Percentiles rank a stretch among this genome's conserved stretches.
These are phyloP conservation scores for Penicillium salamii DNA, from an alignment of 495 filamentous ascomycete species.

Conservation along the genomic window DNA sequence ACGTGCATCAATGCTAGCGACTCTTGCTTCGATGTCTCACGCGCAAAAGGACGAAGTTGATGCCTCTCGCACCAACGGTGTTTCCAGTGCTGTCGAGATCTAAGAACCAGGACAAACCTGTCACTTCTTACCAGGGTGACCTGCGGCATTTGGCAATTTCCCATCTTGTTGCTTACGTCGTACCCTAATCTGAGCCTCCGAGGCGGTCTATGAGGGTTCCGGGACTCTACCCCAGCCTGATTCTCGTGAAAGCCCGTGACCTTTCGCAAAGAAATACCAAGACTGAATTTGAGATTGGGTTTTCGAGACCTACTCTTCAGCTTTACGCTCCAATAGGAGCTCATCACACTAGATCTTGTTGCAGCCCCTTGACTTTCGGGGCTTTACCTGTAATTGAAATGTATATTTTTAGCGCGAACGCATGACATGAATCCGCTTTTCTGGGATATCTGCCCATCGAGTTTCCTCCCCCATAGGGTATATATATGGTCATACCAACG, in stretches of 20 bases:
- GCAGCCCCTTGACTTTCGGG: background rate
- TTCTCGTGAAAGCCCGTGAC: too few relatives aligned
- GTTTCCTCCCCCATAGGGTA: background rate
- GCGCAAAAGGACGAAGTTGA: conserved; percentile 21
- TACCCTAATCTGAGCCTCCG: too few relatives aligned
- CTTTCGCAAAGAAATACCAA: too few relatives aligned
- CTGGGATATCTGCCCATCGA: background rate
- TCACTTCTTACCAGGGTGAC: background rate
- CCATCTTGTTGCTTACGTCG: too few relatives aligned
- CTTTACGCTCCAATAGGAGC: background rate
- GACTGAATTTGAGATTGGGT: too few relatives aligned
- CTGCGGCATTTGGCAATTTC: too few relatives aligned
- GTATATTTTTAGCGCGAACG: conserved; percentile 23
- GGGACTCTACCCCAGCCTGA: too few relatives aligned
- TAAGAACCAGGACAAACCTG: conserved; percentile 15
- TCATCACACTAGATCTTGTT: background rate
- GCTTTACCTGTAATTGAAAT: conserved; percentile 6
- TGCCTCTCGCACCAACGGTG: conserved; percentile 21
- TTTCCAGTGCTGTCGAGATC: conserved; percentile 40
- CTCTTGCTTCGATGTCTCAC: conserved; percentile 60
- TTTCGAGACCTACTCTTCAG: too few relatives aligned
- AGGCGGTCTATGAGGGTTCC: too few relatives aligned
- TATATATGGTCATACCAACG: too few relatives aligned
- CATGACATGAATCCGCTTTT: conserved; percentile 13
- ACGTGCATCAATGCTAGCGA: conserved; percentile 76